Base-by-base conservation (phyloP, 768 basidiomycete genomes). In the Boletus rex-veris region DNA sequence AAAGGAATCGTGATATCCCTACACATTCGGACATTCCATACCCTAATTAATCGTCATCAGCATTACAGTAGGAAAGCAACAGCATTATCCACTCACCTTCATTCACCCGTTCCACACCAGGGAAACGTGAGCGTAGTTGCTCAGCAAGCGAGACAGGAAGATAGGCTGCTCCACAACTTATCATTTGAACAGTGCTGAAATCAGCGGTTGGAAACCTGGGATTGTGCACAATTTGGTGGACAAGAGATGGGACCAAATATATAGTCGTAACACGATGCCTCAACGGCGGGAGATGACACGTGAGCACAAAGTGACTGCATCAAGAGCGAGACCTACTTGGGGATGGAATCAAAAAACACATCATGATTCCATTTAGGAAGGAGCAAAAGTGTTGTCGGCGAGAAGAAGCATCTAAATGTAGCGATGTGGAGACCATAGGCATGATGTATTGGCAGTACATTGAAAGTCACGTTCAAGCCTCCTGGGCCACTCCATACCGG, bases 21-120 rank as follows among this genome's bases (percentile, higher is more conserved):
- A 86, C 85, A 47, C 67, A 67, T 75, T 88, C 86, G 0, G 85
- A 86, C 78, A 87, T 80, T 19, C 88, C 88, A 59, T 87, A 90
- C 0, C 85, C 86, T 85, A 51, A 18, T 11, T 7, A 31, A 14
- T 26, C 12, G n/a, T 24, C 18, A 19, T 61, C 49, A 67, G 33
- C 50, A 15, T 18, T 19, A 31, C 28, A 28, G 46, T 18, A 21
- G 14, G 26, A 46, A 35, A 41, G 21, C 3, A 44, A 48, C 7
- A 48, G 11, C 7, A 21, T 31, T 6, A 24, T 26, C 26, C 30
- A 60, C 72, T 10, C 41, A 84, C 84, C 85, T 75, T 82, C 80
- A 0, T 56, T 42, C 7, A 81, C 64, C 0, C 63, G 58, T 0
- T 68, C 62, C 6, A 74, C 68, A 26, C 62, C 53, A 0, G 77